phyloP scores from a whole-genome alignment of 257 asterid species.

The Avicennia marina region DNA sequence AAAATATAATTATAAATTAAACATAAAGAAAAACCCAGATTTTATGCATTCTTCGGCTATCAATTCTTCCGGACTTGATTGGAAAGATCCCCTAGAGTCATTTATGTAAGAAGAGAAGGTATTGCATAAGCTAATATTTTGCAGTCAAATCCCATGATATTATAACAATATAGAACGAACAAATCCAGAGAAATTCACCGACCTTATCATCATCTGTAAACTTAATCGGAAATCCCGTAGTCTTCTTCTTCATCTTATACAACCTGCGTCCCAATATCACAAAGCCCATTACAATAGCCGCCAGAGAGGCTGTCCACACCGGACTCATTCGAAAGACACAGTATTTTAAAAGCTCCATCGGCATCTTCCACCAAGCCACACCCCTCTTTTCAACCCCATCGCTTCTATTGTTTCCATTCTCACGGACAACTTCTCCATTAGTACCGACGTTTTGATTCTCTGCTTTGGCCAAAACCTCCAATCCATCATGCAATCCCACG shows the following conservation, averaged over 20 bases:
- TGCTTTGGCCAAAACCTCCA: conserved; percentile 25
- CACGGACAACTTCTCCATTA: conserved; percentile 22
- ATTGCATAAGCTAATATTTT: too few species aligned
- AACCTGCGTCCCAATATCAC: conserved; percentile 70
- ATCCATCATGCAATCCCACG: conserved; percentile 13
- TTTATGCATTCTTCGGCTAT: too few species aligned
- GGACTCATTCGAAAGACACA: conserved; percentile 64
- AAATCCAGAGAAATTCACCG: conserved; percentile 30
- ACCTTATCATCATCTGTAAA: conserved; percentile 88
- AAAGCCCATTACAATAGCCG: conserved; percentile 84
- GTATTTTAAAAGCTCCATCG: conserved; percentile 64
- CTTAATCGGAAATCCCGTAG: conserved; percentile 61
- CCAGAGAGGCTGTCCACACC: conserved; percentile 72
- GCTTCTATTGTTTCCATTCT: conserved; percentile 17
- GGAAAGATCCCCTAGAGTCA: too few species aligned
- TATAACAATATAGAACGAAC: too few species aligned
- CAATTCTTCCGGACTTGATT: too few species aligned
- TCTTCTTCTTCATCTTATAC: conserved; percentile 73
- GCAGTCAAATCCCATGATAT: too few species aligned
- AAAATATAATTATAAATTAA: too few species aligned
- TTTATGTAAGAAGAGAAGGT: too few species aligned
- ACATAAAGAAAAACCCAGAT: too few species aligned
- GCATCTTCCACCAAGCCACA: conserved; percentile 90
- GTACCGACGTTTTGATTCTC: conserved; percentile 21
- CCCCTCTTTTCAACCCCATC: conserved; percentile 49